Conservation (phyloP, 75 land plant species). For the Gnetum montanum region DNA sequence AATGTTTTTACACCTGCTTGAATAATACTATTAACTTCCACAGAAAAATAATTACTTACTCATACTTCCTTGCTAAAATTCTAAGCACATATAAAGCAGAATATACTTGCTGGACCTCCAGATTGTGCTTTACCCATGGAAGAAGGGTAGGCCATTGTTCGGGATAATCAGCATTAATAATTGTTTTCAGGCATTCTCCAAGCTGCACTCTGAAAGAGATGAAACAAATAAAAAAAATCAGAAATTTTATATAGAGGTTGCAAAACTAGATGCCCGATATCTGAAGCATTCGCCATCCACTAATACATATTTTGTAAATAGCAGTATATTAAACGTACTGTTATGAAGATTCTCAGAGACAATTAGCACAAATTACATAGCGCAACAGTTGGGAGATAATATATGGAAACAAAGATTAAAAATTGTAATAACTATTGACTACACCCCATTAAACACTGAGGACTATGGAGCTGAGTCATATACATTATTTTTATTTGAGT, state of each 20-base stretch:
- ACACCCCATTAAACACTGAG: no score
- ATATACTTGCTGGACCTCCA: constrained; percentile 79
- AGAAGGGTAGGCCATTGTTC: constrained; percentile 91
- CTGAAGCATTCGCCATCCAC: no score
- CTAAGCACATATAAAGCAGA: constrained; percentile 86
- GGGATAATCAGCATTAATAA: constrained; percentile 87
- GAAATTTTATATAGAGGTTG: not conserved
- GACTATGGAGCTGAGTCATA: no score
- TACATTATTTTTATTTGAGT: no score
- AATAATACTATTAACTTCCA: not conserved
- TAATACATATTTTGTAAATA: no score
- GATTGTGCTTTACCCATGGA: constrained; percentile 62
- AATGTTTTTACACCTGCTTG: not conserved
- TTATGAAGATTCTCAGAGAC: no score
- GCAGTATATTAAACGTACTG: no score
- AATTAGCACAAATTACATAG: no score
- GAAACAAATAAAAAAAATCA: not conserved
- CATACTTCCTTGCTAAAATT: constrained; percentile 94
- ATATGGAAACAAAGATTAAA: no score
- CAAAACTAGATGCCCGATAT: not conserved
- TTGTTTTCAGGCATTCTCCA: constrained; percentile 90
- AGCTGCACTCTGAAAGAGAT: constrained; percentile 61
- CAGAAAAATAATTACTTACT: constrained; percentile 77
- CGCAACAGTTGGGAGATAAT: no score
- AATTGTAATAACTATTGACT: no score